Evolutionary conservation across 1,139 yeast genomes (phyloP), one percentile per base, ranked within the genome.

Genomic region (Geotrichum phurueaensis): DNA sequence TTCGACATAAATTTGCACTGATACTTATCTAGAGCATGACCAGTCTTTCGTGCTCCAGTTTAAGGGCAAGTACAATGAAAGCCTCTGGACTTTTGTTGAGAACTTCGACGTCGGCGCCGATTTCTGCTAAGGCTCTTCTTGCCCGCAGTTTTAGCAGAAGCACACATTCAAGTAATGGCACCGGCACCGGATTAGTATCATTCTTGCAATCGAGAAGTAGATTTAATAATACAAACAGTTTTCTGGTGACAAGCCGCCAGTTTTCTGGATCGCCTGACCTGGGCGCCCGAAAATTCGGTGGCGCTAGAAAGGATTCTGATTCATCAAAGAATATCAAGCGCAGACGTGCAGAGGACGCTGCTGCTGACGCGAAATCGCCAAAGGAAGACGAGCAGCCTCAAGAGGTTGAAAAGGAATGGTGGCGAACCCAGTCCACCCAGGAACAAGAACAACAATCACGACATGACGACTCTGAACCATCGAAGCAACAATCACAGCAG

Each of bases 361-460:
- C 43, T 36, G 45, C 29, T 23, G 43, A 22, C 22, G 43, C 45
- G 3, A 51, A 57, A 12, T 15, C 29, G 25, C 13, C 31, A 2
- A 33, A 47, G 20, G 36, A 54, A 15, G n/a, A 33, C 15, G 29
- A 49, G 43, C 15, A 52, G 23, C 27, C 43, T 31, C 22, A 29
- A n/a, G 49, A 27, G 4, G 49, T 50, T 27, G 60, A 58, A 33
- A 51, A 49, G 52, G 60, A 43, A 22, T 54, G 36, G 45, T 52
- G 53, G 56, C 56, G 39, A 27, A 51, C 43, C 25, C 43, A 52
- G 22, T 50, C 50, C 50, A 7, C 25, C 47, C 47, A 4, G 20
- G 20, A 39, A 10, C 50, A 53, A 51, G 43, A 27, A n/a, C 15
- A 51, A 43, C 48, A 1, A 23, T 43, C 51, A 50, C 47, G 51